Conservation (phyloP, 352 stramenopile species). For the Pythium biforme region DNA sequence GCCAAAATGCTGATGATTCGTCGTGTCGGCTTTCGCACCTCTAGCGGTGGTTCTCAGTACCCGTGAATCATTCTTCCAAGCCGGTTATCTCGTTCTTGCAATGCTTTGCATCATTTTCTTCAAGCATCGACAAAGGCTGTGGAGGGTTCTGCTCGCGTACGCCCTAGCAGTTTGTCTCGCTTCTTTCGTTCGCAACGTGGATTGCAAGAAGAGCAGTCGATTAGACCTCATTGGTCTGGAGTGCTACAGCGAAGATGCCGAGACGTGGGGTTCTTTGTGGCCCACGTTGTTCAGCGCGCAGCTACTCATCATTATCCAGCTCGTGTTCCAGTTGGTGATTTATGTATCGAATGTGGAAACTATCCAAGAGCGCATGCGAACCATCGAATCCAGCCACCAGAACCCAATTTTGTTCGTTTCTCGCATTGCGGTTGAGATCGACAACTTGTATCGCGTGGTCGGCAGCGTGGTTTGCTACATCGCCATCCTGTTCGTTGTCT, state of each 20-base stretch:
- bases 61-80: slow-evolving; percentile 78
- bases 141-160: slow-evolving; percentile 76
- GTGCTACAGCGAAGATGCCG: slow-evolving; percentile 58
- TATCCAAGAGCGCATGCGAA: slow-evolving; percentile 63
- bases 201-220: slow-evolving; percentile 43
- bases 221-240: slow-evolving; percentile 67
- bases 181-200: slow-evolving; percentile 75
- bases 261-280: slow-evolving; percentile 74
- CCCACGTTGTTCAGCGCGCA: slow-evolving; percentile 81
- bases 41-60: slow-evolving; percentile 80
- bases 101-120: slow-evolving; percentile 83
- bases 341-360: slow-evolving; percentile 73
- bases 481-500: slow-evolving; percentile 61
- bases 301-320: slow-evolving; percentile 79
- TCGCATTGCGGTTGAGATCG: slow-evolving; percentile 62
- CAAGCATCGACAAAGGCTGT: slow-evolving; percentile 70
- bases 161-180: slow-evolving; percentile 68
- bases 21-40: not conserved
- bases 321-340: slow-evolving; percentile 85
- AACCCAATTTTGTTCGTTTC: slow-evolving; percentile 79
- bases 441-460: slow-evolving; percentile 72
- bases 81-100: slow-evolving; percentile 79
- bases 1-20: not conserved
- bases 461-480: slow-evolving; percentile 71
- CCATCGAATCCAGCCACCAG: slow-evolving; percentile 57